A percentile compares a stretch with the other conserved stretches of the same genome.
These are phyloP conservation scores for Cordia subcordata DNA, from an alignment of 257 asterid species.

Conservation along the genomic window DNA sequence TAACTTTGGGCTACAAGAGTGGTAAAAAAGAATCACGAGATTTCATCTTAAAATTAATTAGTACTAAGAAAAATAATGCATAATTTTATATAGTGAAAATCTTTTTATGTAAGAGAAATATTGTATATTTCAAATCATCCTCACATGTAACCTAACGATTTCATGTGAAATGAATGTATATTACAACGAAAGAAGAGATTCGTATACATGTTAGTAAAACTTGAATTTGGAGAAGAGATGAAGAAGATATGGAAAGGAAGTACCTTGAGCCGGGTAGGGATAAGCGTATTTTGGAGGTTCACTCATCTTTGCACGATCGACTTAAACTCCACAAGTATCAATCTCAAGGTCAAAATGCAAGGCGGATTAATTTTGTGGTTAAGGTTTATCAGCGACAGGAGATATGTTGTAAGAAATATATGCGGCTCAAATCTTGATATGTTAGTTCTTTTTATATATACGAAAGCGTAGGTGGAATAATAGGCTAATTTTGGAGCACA, in stretches of 20 bases:
- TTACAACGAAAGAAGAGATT: too few species aligned
- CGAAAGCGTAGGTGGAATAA: not conserved
- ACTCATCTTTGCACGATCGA: slow-evolving; percentile 31
- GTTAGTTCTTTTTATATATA: not conserved
- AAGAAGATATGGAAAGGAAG: not conserved
- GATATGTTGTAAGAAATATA: not conserved
- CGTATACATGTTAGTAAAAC: too few species aligned
- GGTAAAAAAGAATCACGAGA: too few species aligned
- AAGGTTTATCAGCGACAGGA: not conserved
- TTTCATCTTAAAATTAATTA: too few species aligned
- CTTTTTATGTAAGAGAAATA: too few species aligned
- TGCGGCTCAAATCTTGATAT: too few species aligned
- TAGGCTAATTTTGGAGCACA: not conserved
- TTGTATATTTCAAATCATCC: too few species aligned
- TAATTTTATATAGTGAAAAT: too few species aligned
- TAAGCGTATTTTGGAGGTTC: slow-evolving; percentile 77
- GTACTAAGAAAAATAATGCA: too few species aligned
- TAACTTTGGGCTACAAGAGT: too few species aligned
- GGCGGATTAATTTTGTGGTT: not conserved
- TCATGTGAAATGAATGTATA: too few species aligned
- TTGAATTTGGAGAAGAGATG: not conserved
- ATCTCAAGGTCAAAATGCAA: not conserved
- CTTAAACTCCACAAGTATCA: not conserved
- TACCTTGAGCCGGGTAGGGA: slow-evolving; percentile 78
- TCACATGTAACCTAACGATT: too few species aligned